These are phyloP conservation scores for Brettanomyces naardenensis DNA, from an alignment of 805 yeast genomes.

Conservation along the genomic window DNA sequence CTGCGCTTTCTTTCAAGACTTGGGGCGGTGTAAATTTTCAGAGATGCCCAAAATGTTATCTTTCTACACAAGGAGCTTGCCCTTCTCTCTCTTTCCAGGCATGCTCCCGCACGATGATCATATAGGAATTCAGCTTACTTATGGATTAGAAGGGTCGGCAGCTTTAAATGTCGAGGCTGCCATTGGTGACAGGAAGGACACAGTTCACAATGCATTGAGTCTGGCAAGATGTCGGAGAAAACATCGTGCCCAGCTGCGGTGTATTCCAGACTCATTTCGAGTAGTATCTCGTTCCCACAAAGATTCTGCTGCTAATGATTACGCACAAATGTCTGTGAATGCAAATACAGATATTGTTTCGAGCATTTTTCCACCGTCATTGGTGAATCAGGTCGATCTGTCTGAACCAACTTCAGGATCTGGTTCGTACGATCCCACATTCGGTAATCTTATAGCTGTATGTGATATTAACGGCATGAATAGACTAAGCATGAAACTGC, in stretches of 20 bases:
- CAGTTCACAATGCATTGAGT: not conserved
- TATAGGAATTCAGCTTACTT: slow-evolving; percentile 1
- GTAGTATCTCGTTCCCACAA: not conserved
- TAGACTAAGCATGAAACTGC: not conserved
- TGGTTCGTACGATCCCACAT: not conserved
- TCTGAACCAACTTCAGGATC: not conserved
- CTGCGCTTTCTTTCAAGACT: too few species aligned
- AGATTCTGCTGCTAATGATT: not conserved
- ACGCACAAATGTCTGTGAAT: not conserved
- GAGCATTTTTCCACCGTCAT: not conserved
- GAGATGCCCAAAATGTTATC: too few species aligned
- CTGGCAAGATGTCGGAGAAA: not conserved
- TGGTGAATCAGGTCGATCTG: not conserved
- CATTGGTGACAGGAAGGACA: not conserved
- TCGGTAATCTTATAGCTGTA: not conserved
- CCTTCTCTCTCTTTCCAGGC: too few species aligned
- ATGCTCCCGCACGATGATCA: not conserved
- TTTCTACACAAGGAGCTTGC: too few species aligned
- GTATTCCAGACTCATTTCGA: not conserved
- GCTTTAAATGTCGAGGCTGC: not conserved
- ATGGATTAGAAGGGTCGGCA: slow-evolving; percentile 1
- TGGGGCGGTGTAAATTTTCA: too few species aligned
- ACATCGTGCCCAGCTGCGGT: not conserved
- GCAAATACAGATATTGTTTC: not conserved
- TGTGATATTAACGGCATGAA: not conserved